A percentile compares a stretch with the other conserved stretches of the same genome.
Conservation (phyloP, 768 basidiomycete genomes). For the Boletus huronensis region DNA sequence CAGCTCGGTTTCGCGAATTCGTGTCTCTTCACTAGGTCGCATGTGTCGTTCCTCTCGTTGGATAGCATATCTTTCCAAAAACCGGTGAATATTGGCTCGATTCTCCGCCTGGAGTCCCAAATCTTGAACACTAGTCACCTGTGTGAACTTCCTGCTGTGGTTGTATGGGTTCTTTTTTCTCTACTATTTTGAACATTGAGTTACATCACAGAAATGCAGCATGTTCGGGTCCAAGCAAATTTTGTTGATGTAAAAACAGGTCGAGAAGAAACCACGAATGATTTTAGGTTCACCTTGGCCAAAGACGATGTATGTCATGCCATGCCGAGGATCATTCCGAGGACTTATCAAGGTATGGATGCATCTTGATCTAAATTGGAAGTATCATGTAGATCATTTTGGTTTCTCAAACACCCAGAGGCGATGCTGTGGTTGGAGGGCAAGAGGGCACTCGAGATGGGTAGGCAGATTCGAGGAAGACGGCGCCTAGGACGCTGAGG, state of each 20-base stretch:
- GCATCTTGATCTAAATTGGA: background rate
- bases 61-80: constrained; percentile 77
- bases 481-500: constrained; percentile 14
- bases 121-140: constrained; percentile 53
- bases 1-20: constrained; percentile 75
- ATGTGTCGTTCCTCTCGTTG: constrained; percentile 69
- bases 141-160: constrained; percentile 38
- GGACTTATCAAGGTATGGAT: constrained; percentile 60
- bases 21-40: constrained; percentile 61
- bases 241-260: constrained; percentile 69
- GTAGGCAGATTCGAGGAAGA: constrained; percentile 55
- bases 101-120: constrained; percentile 68
- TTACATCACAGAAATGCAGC: constrained; percentile 38
- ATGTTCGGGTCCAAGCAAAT: constrained; percentile 67
- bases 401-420: constrained; percentile 40
- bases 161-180: constrained; percentile 41
- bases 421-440: constrained; percentile 86
- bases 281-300: constrained; percentile 75
- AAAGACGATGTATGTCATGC: constrained; percentile 38
- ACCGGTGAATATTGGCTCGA: constrained; percentile 82
- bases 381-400: constrained; percentile 7
- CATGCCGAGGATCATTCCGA: constrained; percentile 52
- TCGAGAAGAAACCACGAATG: constrained; percentile 62
- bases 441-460: constrained; percentile 65
- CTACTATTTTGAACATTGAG: background rate